These are phyloP conservation scores for Pseudognaphalium luteoalbum DNA, from an alignment of 129 eudicot species.

Conservation along the genomic window DNA sequence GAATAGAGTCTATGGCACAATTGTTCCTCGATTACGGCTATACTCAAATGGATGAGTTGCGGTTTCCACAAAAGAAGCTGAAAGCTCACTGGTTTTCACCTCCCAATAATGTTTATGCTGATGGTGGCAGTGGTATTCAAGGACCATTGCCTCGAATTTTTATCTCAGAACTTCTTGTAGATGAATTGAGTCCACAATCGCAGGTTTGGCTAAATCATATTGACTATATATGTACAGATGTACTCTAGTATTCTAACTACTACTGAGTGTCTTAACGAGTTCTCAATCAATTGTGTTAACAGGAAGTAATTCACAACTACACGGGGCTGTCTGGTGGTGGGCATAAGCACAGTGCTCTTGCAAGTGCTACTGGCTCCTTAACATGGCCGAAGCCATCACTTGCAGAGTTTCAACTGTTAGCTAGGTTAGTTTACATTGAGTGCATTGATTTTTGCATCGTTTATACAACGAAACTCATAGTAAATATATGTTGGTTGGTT, in stretches of 20 bases:
- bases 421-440: constrained; percentile 45
- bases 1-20: constrained; percentile 75
- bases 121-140: constrained; percentile 52
- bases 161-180: constrained; percentile 92
- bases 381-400: constrained; percentile 84
- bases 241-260: background rate
- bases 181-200: constrained; percentile 68
- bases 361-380: constrained; percentile 77
- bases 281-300: constrained; percentile 2
- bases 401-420: constrained; percentile 75
- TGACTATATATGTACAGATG: background rate
- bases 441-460: background rate
- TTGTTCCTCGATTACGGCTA: constrained; percentile 75
- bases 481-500: background rate
- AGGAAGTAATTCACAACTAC: constrained; percentile 78
- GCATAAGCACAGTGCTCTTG: constrained; percentile 62
- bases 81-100: constrained; percentile 96
- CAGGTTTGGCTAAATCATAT: constrained; percentile 50
- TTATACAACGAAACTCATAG: background rate
- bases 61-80: constrained; percentile 84
- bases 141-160: constrained; percentile 95
- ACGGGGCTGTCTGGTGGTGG: constrained; percentile 58
- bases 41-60: constrained; percentile 66
- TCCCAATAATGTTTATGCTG: constrained; percentile 32
- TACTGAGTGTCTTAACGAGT: background rate